These are phyloP conservation scores for Penicillium sp. DNA, from an alignment of 2,329 filamentous ascomycete species.

Conservation along the genomic window DNA sequence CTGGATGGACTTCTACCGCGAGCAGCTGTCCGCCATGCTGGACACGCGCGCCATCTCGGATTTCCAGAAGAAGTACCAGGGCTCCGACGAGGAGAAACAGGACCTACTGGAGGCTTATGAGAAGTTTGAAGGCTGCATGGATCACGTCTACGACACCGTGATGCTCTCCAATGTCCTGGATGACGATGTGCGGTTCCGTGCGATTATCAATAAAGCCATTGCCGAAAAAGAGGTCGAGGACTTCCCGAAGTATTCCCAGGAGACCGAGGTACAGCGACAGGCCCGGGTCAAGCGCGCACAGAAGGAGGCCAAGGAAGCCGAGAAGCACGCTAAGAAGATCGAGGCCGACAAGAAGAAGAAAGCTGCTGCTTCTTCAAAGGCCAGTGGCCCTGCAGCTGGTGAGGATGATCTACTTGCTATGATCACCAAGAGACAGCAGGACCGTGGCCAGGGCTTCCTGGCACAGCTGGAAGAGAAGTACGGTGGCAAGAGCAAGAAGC, in stretches of 20 bases:
- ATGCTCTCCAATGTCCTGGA: slow-evolving; percentile 82
- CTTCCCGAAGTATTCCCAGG: slow-evolving; percentile 68
- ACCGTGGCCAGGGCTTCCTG: slow-evolving; percentile 62
- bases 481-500: slow-evolving; percentile 44
- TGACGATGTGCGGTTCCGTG: slow-evolving; percentile 81
- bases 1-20: slow-evolving; percentile 86
- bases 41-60: slow-evolving; percentile 70
- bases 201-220: slow-evolving; percentile 80
- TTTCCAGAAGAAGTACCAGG: slow-evolving; percentile 77
- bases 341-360: slow-evolving; percentile 70
- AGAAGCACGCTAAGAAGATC: slow-evolving; percentile 70
- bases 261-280: slow-evolving; percentile 64
- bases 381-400: slow-evolving; percentile 35
- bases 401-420: slow-evolving; percentile 63
- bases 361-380: slow-evolving; percentile 29
- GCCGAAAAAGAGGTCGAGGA: slow-evolving; percentile 62
- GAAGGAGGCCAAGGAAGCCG: slow-evolving; percentile 69
- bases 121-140: slow-evolving; percentile 70
- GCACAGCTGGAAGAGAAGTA: slow-evolving; percentile 78
- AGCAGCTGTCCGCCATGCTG: slow-evolving; percentile 76
- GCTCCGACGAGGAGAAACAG: slow-evolving; percentile 76
- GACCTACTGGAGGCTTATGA: slow-evolving; percentile 78
- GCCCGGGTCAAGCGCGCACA: slow-evolving; percentile 61
- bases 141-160: slow-evolving; percentile 72
- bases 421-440: slow-evolving; percentile 69